A percentile compares a stretch with the other conserved stretches of the same genome.
Conservation (phyloP, 1,284 basidiomycete species). For the Ustilago esculenta region DNA sequence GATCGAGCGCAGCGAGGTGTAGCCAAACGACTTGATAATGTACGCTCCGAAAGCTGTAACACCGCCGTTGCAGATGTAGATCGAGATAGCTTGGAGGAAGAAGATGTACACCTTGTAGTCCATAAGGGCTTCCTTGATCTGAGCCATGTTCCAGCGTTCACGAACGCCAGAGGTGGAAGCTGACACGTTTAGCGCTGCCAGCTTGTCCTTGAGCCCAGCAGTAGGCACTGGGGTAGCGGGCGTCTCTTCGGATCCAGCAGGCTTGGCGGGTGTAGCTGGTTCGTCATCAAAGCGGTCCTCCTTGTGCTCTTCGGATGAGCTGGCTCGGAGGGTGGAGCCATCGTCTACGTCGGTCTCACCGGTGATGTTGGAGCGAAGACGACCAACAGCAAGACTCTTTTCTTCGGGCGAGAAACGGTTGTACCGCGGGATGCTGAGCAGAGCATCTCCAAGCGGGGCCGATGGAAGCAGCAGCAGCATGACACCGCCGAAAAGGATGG, state of each 20-base stretch:
- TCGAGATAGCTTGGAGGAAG: slow-evolving; percentile 68
- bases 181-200: slow-evolving; percentile 38
- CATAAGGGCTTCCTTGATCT: slow-evolving; percentile 68
- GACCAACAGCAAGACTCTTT: slow-evolving; percentile 61
- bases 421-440: slow-evolving; percentile 48
- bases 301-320: slow-evolving; percentile 13
- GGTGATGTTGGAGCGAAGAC: slow-evolving; percentile 67
- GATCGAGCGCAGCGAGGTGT: slow-evolving; percentile 69
- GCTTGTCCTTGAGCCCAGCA: slow-evolving; percentile 25
- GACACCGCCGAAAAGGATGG: slow-evolving; percentile 69
- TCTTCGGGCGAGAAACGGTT: slow-evolving; percentile 48
- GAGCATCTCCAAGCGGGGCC: slow-evolving; percentile 65
- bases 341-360: slow-evolving; percentile 65
- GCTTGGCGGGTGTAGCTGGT: not conserved
- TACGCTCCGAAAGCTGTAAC: slow-evolving; percentile 70
- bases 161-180: slow-evolving; percentile 39
- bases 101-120: slow-evolving; percentile 70
- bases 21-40: slow-evolving; percentile 70
- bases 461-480: slow-evolving; percentile 69
- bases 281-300: slow-evolving; percentile 12
- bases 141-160: slow-evolving; percentile 63
- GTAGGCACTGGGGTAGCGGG: slow-evolving; percentile 18
- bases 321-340: slow-evolving; percentile 23
- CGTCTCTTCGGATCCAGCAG: not conserved
- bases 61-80: slow-evolving; percentile 68